Base-by-base conservation (phyloP, 2,329 filamentous ascomycete genomes). In the Botrytis tulipae region DNA sequence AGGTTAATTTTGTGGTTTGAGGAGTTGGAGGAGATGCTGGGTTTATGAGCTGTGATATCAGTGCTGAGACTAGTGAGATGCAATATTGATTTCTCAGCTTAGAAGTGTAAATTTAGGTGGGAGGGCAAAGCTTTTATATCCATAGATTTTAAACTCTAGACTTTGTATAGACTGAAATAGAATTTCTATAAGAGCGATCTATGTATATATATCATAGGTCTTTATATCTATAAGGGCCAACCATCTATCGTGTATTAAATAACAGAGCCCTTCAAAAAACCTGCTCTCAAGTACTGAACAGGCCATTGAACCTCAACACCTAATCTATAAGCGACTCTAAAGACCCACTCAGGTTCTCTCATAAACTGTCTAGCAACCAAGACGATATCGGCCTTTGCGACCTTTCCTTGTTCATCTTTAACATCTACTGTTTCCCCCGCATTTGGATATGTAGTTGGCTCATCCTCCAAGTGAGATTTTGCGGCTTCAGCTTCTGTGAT, bases 281-380 rank as follows among this genome's bases (percentile, higher is more conserved):
- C 62, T 1, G 74, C 77, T 63, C 77, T 73, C 18, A 59, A 29
- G 69, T 79, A 80, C 48, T 80, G 79, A 51, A 74, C 25, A 18
- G 94, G 89, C 88, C 91, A 91, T 78, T 91, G 85, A 8, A 95
- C 89, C 73, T 89, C 84, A 5, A 95, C 89, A 16, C 88, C 90
- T 46, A 97, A 84, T 76, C 94, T 88, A 75, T 92, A 87, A 0
- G 93, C 94, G 75, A 89, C 91, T 48, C 88, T 86, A 82, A 93
- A 89, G 14, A 94, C 91, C 80, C 94, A 90, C 73, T 93, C 90
- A 0, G 94, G 92, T 80, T 97, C 93, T 81, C 93, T 89, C 83
- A 97, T 86, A 82, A 96, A 96, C 79, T 92, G 91, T 73, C 93
- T 86, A 0, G 75, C 95, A 1, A 92, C 86, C 29, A 95, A 86